Evolutionary conservation across 2,329 filamentous ascomycete genomes (phyloP).

Genomic region (Rutstroemia sp.): DNA sequence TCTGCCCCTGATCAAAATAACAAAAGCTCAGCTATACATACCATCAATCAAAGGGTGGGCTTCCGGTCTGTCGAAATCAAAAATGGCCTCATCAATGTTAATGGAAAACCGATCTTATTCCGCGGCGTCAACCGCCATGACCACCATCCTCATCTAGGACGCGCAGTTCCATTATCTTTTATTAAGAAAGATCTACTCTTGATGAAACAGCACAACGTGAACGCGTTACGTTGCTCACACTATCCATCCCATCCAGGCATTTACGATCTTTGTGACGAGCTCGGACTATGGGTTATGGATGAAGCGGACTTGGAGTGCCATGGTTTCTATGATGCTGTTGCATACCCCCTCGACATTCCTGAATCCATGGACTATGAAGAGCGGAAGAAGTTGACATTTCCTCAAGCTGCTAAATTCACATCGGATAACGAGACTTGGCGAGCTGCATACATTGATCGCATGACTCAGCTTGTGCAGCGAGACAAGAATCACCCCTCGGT

Average conservation of each 20-base stretch:
- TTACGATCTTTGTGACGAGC: conserved; percentile 54
- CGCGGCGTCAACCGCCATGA: conserved; percentile 61
- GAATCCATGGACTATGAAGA: conserved; percentile 53
- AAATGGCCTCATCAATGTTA: conserved; percentile 53
- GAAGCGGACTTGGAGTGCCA: conserved; percentile 47
- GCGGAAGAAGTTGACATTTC: conserved; percentile 49
- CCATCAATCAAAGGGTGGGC: conserved; percentile 45
- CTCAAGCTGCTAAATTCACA: conserved; percentile 48
- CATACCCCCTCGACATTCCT: conserved; percentile 43
- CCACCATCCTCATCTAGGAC: conserved; percentile 33
- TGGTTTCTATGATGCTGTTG: conserved; percentile 36
- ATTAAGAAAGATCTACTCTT: conserved; percentile 54
- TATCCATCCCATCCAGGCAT: conserved; percentile 57
- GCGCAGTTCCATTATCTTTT: conserved; percentile 45
- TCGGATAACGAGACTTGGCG: conserved; percentile 55
- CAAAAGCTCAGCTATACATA: conserved; percentile 24
- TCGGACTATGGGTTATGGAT: conserved; percentile 56
- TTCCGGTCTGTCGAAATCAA: conserved; percentile 59
- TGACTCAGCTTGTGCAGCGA: conserved; percentile 54
- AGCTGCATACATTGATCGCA: conserved; percentile 60
- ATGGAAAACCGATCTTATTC: conserved; percentile 53
- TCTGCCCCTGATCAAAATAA: conserved; percentile 17
- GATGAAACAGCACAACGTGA: conserved; percentile 67
- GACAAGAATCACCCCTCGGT: conserved; percentile 67
- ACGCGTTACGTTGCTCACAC: conserved; percentile 61